These are phyloP conservation scores for Silene latifolia DNA, from an alignment of 148 eudicot species.

Conservation along the genomic window DNA sequence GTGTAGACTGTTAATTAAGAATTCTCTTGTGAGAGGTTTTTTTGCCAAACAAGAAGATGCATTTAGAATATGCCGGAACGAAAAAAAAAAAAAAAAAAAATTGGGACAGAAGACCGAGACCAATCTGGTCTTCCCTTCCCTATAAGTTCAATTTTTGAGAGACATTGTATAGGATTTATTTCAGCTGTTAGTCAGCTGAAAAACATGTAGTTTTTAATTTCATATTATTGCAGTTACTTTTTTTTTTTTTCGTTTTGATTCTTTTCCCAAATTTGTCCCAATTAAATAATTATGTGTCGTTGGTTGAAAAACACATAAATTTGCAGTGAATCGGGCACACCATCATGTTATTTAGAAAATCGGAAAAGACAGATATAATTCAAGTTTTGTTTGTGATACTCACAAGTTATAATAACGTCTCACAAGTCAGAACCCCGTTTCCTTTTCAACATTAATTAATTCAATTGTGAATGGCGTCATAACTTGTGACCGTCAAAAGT, in stretches of 20 bases:
- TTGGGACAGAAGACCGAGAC: slow-evolving; percentile 10
- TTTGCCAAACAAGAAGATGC: slow-evolving; percentile 1
- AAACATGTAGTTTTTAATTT: slow-evolving; percentile 6
- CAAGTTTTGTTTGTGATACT: no score
- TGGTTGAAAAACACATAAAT: no score
- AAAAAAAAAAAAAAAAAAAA: slow-evolving; percentile 1
- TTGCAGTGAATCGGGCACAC: no score
- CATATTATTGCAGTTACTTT: neutral
- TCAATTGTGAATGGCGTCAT: no score
- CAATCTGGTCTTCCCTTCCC: slow-evolving; percentile 3
- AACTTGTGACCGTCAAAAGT: no score
- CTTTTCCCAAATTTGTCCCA: neutral
- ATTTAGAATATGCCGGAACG: slow-evolving; percentile 17
- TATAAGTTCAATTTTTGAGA: slow-evolving; percentile 28
- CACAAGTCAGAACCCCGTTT: no score
- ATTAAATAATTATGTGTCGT: no score
- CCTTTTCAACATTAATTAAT: no score
- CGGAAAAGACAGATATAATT: no score
- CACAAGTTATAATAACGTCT: no score
- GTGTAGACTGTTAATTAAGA: slow-evolving; percentile 12
- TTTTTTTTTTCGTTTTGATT: neutral
- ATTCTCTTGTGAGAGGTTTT: slow-evolving; percentile 14
- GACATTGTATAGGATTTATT: slow-evolving; percentile 26
- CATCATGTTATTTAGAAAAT: no score
- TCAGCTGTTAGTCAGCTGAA: slow-evolving; percentile 23